Evolutionary conservation across 2,329 filamentous ascomycete species (phyloP), one percentile per base, ranked within the genome.

Genomic region (Cadophora luteo-olivacea): DNA sequence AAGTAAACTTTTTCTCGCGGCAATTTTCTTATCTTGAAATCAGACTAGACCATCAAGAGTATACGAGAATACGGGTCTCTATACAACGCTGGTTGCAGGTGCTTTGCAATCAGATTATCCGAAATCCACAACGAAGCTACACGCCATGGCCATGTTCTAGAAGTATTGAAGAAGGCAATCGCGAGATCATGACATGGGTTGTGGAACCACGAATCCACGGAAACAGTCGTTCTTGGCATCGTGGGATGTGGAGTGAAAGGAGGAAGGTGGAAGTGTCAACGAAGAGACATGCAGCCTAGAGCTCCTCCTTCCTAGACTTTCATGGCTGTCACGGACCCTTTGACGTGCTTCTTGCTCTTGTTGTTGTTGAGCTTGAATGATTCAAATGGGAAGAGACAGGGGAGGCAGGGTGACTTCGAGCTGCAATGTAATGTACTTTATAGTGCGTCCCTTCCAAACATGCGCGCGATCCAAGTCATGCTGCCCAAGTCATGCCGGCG

Each of bases 291-390:
- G 55, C 54, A 60, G 52, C 52, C 29, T 55, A 9, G 45, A 49
- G 45, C 45, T 55, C 51, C 51, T 55, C 24, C 33, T 22, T 41
- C 22, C 33, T 60, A 8, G 24, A 16, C 19, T 24, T 62, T 16
- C 41, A 62, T 33, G 60, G 60, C 25, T 62, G 24, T 62, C 60
- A 51, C 60, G 41, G 60, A 62, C 60, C 60, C 25, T n/a, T 49
- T 33, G 41, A 36, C 38, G 60, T 36, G 45, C 24, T 49, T 60
- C 32, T 60, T 19, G 36, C n/a, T 60, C 36, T 24, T 41, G 55
- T 33, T 55, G 25, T 29, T 33, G 52, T 55, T 41, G 25, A 55
- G 29, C 52, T 55, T 33, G 29, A 60, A 16, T 45, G 41, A 16
- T 33, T 16, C 22, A 11, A 62, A 7, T 14, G 14, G 51, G 58